A percentile compares a stretch with the other conserved stretches of the same genome.
phyloP scores from a whole-genome alignment of 2,329 filamentous ascomycete genomes.

The Cladosporium phlei region DNA sequence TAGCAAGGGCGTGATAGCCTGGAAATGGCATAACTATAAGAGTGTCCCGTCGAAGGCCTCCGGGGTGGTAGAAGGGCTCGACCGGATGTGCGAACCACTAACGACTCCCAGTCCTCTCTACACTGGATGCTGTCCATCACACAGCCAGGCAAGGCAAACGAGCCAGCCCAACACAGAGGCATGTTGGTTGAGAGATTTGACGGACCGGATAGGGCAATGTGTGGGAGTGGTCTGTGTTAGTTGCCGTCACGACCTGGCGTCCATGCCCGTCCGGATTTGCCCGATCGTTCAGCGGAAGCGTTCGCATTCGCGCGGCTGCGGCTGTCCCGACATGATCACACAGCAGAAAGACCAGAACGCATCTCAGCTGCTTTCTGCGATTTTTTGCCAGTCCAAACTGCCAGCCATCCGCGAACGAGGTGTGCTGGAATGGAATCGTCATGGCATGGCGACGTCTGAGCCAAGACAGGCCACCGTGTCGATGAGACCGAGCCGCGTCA shows the following conservation, averaged over 20 bases:
- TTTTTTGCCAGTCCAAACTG: too few species aligned
- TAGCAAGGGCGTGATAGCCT: constrained; percentile 9
- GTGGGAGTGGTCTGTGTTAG: constrained; percentile 15
- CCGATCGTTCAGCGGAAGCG: background rate
- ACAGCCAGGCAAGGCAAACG: background rate
- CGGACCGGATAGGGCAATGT: constrained; percentile 12
- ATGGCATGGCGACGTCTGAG: constrained; percentile 9
- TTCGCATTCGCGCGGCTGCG: constrained; percentile 7
- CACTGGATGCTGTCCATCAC: too few species aligned
- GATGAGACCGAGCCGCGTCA: constrained; percentile 12
- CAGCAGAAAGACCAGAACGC: background rate
- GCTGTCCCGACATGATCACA: constrained; percentile 2
- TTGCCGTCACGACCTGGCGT: constrained; percentile 13
- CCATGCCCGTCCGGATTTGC: constrained; percentile 12
- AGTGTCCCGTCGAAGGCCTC: constrained; percentile 4
- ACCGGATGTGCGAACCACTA: too few species aligned
- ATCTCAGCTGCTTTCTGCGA: constrained; percentile 5
- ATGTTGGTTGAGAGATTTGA: constrained; percentile 8
- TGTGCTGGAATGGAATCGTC: constrained; percentile 8
- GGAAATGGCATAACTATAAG: constrained; percentile 10
- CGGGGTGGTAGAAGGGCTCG: too few species aligned
- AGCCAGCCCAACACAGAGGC: background rate
- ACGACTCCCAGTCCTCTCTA: too few species aligned
- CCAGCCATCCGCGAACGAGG: too few species aligned
- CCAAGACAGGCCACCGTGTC: constrained; percentile 11